These are phyloP conservation scores for Trichomonas vaginalis DNA, from an alignment of 208 protist species.

Conservation along the genomic window DNA sequence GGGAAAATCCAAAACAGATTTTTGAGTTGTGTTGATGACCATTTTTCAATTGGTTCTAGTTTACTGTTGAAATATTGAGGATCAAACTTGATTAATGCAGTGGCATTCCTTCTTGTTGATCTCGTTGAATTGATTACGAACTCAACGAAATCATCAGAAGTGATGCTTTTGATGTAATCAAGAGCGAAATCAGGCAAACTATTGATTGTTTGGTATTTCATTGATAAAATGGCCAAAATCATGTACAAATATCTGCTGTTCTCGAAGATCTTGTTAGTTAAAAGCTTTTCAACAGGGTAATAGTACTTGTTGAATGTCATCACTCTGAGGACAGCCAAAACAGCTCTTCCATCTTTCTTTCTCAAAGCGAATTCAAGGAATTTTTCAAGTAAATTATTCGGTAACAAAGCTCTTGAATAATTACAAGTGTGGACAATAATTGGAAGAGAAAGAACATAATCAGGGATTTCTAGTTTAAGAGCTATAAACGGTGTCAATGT, in stretches of 20 bases:
- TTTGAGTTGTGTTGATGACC: neutral
- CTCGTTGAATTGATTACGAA: neutral
- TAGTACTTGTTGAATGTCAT: neutral
- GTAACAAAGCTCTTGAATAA: neutral
- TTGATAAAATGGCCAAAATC: neutral
- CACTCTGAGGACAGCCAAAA: neutral
- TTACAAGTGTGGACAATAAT: neutral
- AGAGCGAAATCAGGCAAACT: neutral
- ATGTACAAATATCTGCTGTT: neutral
- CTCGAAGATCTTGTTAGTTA: neutral
- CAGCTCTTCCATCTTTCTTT: neutral
- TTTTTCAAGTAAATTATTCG: neutral
- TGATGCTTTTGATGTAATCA: neutral
- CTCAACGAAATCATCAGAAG: neutral
- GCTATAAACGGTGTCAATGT: neutral
- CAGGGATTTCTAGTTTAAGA: neutral
- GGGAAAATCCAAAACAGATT: neutral
- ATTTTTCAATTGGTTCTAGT: neutral
- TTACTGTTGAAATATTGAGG: neutral
- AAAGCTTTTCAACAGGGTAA: neutral
- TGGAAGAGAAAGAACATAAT: neutral
- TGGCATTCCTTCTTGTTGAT: neutral
- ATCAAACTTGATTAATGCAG: neutral
- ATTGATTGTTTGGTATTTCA: neutral
- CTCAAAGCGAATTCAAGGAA: neutral